Percentiles rank a stretch among this genome's conserved stretches.
phyloP scores from a whole-genome alignment of 768 basidiomycete genomes.

The Naganishia antarctica region DNA sequence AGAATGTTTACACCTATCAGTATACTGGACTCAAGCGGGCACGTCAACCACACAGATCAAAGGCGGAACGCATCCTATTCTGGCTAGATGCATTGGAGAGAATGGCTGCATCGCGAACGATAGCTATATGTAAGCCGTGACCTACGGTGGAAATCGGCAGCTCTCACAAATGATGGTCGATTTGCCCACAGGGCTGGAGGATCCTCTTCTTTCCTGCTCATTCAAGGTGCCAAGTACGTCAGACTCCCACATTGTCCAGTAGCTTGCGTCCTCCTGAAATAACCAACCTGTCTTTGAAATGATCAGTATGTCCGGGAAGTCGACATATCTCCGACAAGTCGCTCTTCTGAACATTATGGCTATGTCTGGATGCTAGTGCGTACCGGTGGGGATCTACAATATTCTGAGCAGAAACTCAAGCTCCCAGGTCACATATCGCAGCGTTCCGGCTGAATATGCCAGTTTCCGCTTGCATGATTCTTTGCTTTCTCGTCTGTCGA shows the following conservation, averaged over 20 bases:
- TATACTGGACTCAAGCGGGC: not conserved
- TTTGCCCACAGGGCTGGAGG: conserved; percentile 16
- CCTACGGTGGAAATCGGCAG: not conserved
- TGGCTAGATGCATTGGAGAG: conserved; percentile 66
- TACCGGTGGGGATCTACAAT: not conserved
- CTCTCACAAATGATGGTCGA: not conserved
- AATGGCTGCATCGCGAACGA: conserved; percentile 81
- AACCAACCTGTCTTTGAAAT: no score
- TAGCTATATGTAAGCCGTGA: conserved; percentile 63
- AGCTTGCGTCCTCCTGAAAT: no score
- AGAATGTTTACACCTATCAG: not conserved
- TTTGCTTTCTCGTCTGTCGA: conserved; percentile 79
- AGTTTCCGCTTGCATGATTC: conserved; percentile 84
- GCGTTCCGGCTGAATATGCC: conserved; percentile 86
- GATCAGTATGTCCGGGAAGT: conserved; percentile 90
- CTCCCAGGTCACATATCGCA: conserved; percentile 15
- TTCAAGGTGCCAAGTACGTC: conserved; percentile 66
- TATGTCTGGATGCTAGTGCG: conserved; percentile 73
- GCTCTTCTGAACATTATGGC: conserved; percentile 79
- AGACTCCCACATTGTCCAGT: no score
- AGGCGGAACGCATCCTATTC: conserved; percentile 77
- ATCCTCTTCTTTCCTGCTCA: conserved; percentile 65
- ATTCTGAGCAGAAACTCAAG: not conserved
- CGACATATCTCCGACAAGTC: conserved; percentile 83
- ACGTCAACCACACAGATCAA: conserved; percentile 57